Evolutionary conservation across 805 yeast species (phyloP).

Genomic region (Suhomyces pyralidae): DNA sequence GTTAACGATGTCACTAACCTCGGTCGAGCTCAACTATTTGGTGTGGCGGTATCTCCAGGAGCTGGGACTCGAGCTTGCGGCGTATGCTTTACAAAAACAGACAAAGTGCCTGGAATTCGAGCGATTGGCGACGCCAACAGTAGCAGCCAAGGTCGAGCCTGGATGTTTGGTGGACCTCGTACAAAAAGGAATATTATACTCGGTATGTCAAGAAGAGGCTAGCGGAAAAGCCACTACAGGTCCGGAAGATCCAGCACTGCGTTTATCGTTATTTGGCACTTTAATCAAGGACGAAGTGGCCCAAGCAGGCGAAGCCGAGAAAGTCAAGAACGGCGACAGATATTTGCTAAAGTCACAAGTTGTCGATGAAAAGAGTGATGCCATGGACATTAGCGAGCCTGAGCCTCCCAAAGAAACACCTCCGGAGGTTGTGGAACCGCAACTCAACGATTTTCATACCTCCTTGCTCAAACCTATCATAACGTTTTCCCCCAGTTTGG

Average conservation of each 20-base stretch:
- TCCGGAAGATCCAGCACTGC: constrained; percentile 9
- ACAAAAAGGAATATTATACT: constrained; percentile 80
- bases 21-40: constrained; percentile 82
- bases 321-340: constrained; percentile 14
- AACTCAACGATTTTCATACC: constrained; percentile 16
- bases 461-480: constrained; percentile 36
- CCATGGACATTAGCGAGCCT: not conserved
- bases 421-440: not conserved
- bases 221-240: constrained; percentile 19
- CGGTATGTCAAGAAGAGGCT: constrained; percentile 63
- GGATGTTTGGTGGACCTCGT: constrained; percentile 80
- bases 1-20: constrained; percentile 66
- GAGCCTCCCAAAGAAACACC: not conserved
- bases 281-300: constrained; percentile 42
- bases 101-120: constrained; percentile 59
- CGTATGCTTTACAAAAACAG: constrained; percentile 77
- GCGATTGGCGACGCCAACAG: constrained; percentile 36
- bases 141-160: constrained; percentile 53
- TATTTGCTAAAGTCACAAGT: not conserved
- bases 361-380: not conserved
- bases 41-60: constrained; percentile 93
- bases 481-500: constrained; percentile 42
- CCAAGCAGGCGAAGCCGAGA: not conserved
- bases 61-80: constrained; percentile 70
- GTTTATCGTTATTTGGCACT: constrained; percentile 46